A percentile compares a stretch with the other conserved stretches of the same genome.
Evolutionary conservation across 2,329 filamentous ascomycete genomes (phyloP).

Genomic region (Microascus cirrosus): DNA sequence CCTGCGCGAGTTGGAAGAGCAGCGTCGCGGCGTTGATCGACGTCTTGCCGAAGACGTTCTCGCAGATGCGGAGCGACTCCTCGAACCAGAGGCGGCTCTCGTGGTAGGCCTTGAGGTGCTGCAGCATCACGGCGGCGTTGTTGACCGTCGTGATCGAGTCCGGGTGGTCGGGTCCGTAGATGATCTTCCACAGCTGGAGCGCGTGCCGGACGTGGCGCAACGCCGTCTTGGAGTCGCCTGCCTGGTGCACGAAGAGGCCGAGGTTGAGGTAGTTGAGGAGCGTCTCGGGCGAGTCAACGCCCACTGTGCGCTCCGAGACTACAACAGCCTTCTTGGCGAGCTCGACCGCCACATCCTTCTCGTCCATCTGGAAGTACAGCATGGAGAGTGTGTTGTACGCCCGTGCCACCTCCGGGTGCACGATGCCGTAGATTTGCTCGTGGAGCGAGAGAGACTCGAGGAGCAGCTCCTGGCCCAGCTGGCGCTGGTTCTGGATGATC

Average conservation of each 20-base stretch:
- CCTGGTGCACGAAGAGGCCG: slow-evolving; percentile 84
- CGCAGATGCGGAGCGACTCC: slow-evolving; percentile 78
- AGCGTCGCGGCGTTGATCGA: slow-evolving; percentile 91
- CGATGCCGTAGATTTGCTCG: slow-evolving; percentile 96
- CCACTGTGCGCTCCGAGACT: slow-evolving; percentile 86
- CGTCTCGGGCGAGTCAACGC: slow-evolving; percentile 87
- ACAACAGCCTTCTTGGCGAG: slow-evolving; percentile 94
- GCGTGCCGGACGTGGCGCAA: slow-evolving; percentile 85
- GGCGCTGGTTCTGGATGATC: slow-evolving; percentile 89
- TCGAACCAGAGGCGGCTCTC: slow-evolving; percentile 97
- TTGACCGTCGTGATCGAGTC: slow-evolving; percentile 98
- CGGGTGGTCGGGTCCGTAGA: slow-evolving; percentile 86
- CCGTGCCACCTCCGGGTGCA: slow-evolving; percentile 91
- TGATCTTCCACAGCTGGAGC: slow-evolving; percentile 90
- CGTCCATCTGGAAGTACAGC: slow-evolving; percentile 94
- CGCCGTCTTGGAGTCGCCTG: slow-evolving; percentile 81
- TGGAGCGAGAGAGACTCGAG: slow-evolving; percentile 93
- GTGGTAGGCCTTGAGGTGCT: slow-evolving; percentile 87
- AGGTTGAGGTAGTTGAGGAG: slow-evolving; percentile 94
- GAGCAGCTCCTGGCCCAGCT: slow-evolving; percentile 88
- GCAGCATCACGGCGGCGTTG: slow-evolving; percentile 97
- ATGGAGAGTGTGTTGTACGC: slow-evolving; percentile 93
- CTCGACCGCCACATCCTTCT: slow-evolving; percentile 92
- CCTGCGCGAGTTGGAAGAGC: slow-evolving; percentile 93
- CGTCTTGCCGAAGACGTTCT: slow-evolving; percentile 77